Percentiles rank a stretch among this genome's conserved stretches.
Conservation (phyloP, 2,329 filamentous ascomycete genomes). For the Lachnum nothofagi region DNA sequence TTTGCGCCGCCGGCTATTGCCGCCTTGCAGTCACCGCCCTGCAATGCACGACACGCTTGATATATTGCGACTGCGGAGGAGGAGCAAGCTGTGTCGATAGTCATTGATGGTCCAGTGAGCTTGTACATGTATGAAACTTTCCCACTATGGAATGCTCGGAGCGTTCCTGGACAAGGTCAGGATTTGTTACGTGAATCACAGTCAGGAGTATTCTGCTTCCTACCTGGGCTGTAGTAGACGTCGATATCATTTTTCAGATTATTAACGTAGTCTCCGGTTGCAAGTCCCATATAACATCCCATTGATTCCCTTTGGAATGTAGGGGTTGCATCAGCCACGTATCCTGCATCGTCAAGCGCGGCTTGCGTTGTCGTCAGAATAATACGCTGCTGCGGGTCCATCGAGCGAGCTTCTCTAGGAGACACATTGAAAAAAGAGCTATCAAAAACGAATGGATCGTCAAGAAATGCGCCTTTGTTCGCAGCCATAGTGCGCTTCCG, state of each 20-base stretch:
- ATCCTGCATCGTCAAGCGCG: constrained; percentile 22
- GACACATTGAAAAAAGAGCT: constrained; percentile 25
- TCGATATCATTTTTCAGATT: constrained; percentile 1
- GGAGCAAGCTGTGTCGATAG: constrained; percentile 35
- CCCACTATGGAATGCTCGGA: constrained; percentile 16
- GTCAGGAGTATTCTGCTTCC: no score
- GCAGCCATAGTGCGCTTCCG: neutral
- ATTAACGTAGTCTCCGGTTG: constrained; percentile 1
- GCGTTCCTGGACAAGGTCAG: neutral
- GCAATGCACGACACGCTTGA: constrained; percentile 32
- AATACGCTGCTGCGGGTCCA: constrained; percentile 29
- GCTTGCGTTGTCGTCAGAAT: constrained; percentile 23
- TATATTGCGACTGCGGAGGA: constrained; percentile 36
- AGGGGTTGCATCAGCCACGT: constrained; percentile 1
- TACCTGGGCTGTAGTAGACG: constrained; percentile 1
- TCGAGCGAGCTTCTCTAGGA: constrained; percentile 20
- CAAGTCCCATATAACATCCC: constrained; percentile 3
- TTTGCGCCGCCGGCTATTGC: constrained; percentile 28
- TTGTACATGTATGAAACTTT: constrained; percentile 34
- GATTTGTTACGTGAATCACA: no score
- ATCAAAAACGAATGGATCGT: neutral
- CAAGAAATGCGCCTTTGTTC: neutral
- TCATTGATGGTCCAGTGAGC: constrained; percentile 33
- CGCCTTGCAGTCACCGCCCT: constrained; percentile 17
- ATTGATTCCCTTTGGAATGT: neutral